Evolutionary conservation across 805 yeast genomes (phyloP).

Genomic region (Wickerhamiella azyma): DNA sequence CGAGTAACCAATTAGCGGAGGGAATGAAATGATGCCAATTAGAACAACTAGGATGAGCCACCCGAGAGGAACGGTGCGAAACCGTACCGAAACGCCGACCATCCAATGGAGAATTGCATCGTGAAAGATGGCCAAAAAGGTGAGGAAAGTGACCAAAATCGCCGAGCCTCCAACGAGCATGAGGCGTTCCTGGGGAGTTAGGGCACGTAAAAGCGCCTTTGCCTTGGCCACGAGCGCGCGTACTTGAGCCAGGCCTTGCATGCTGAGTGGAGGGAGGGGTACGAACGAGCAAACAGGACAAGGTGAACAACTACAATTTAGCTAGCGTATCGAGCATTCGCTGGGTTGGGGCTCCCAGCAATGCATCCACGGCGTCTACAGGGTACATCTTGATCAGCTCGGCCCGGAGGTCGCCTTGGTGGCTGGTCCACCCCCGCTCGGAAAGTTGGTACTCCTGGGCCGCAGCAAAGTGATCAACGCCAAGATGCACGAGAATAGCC

Average conservation of each 20-base stretch:
- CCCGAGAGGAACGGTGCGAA: slow-evolving; percentile 24
- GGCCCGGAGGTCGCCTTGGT: neutral
- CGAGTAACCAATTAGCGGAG: slow-evolving; percentile 80
- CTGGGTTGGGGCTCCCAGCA: neutral
- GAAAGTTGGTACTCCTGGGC: slow-evolving; percentile 71
- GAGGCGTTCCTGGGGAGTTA: slow-evolving; percentile 15
- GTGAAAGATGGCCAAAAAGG: slow-evolving; percentile 25
- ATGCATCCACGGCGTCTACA: neutral
- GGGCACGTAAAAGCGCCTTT: slow-evolving; percentile 12
- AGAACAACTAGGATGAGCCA: slow-evolving; percentile 34
- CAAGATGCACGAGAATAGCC: slow-evolving; percentile 47
- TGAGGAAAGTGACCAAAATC: slow-evolving; percentile 14
- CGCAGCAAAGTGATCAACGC: slow-evolving; percentile 51
- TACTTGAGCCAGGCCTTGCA: neutral
- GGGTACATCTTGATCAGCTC: neutral
- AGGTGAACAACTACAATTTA: neutral
- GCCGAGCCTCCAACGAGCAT: slow-evolving; percentile 16
- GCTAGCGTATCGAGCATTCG: neutral
- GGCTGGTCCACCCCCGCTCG: slow-evolving; percentile 24
- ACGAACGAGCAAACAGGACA: neutral
- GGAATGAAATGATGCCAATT: slow-evolving; percentile 63
- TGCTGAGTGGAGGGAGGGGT: slow-evolving; percentile 31
- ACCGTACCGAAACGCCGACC: slow-evolving; percentile 22
- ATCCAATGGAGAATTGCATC: slow-evolving; percentile 23
- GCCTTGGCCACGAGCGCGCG: neutral